A percentile compares a stretch with the other conserved stretches of the same genome.
Conservation (phyloP, 495 filamentous ascomycete genomes). For the Hypoxylon cercidicola region DNA sequence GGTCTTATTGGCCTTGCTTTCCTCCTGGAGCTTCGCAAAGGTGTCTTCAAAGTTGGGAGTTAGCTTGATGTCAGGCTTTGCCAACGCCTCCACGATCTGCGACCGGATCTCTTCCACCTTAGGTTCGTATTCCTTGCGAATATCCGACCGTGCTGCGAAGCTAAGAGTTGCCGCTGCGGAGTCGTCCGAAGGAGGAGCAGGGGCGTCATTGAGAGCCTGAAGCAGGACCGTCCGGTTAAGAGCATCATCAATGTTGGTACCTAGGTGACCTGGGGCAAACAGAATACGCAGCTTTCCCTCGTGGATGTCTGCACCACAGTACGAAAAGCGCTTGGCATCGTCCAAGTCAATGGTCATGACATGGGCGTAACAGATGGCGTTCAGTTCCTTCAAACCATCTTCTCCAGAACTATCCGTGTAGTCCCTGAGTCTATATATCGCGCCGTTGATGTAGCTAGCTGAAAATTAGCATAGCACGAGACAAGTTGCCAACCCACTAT, state of each 20-base stretch:
- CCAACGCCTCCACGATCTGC: constrained; percentile 53
- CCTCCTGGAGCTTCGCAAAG: constrained; percentile 57
- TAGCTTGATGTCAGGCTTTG: constrained; percentile 53
- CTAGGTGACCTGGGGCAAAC: constrained; percentile 56
- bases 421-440: constrained; percentile 54
- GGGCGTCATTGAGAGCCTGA: constrained; percentile 56
- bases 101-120: constrained; percentile 47
- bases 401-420: constrained; percentile 48
- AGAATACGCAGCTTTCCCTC: constrained; percentile 60
- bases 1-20: constrained; percentile 37
- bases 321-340: constrained; percentile 53
- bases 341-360: constrained; percentile 59
- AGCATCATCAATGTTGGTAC: constrained; percentile 55
- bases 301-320: constrained; percentile 56
- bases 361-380: constrained; percentile 56
- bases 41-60: constrained; percentile 59
- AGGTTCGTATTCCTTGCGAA: constrained; percentile 57
- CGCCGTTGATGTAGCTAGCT: constrained; percentile 56
- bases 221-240: constrained; percentile 49
- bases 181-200: constrained; percentile 33
- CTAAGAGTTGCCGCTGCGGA: constrained; percentile 48
- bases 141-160: constrained; percentile 55
- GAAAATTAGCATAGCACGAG: not conserved
- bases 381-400: constrained; percentile 57
- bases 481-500: not conserved